These are phyloP conservation scores for Suillus luteus DNA, from an alignment of 768 basidiomycete species.

Conservation along the genomic window DNA sequence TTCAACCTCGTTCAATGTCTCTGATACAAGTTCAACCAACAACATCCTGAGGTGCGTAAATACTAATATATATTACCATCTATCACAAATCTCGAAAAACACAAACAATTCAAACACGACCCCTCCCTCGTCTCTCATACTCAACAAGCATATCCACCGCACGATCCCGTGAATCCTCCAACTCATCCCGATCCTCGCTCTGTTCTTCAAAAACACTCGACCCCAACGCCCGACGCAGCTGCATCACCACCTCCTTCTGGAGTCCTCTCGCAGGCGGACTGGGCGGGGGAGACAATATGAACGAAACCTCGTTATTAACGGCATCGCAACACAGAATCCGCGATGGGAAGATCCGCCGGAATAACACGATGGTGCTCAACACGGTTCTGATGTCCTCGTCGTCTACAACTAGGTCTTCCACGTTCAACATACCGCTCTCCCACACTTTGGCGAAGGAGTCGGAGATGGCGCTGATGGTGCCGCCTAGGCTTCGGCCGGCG, in stretches of 20 bases:
- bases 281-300: constrained; percentile 61
- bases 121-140: constrained; percentile 33
- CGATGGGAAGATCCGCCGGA: constrained; percentile 57
- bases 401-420: constrained; percentile 34
- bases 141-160: constrained; percentile 70
- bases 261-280: constrained; percentile 42
- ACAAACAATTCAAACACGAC: constrained; percentile 33
- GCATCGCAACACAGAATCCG: constrained; percentile 22
- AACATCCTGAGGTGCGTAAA: not conserved
- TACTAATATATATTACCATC: not conserved
- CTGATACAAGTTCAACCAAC: not conserved
- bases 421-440: constrained; percentile 39
- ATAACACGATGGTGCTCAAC: constrained; percentile 61
- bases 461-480: constrained; percentile 53
- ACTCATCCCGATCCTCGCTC: constrained; percentile 34
- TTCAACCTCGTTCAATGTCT: not conserved
- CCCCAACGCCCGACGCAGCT: constrained; percentile 59
- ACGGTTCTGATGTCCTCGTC: constrained; percentile 55
- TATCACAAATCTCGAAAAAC: not conserved
- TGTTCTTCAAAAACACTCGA: constrained; percentile 48
- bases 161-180: constrained; percentile 78
- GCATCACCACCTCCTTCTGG: constrained; percentile 41
- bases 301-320: constrained; percentile 32
- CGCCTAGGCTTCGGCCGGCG: constrained; percentile 66
- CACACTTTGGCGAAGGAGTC: constrained; percentile 58